Evolutionary conservation across 768 basidiomycete species (phyloP).

Genomic region (Boletus sp.): DNA sequence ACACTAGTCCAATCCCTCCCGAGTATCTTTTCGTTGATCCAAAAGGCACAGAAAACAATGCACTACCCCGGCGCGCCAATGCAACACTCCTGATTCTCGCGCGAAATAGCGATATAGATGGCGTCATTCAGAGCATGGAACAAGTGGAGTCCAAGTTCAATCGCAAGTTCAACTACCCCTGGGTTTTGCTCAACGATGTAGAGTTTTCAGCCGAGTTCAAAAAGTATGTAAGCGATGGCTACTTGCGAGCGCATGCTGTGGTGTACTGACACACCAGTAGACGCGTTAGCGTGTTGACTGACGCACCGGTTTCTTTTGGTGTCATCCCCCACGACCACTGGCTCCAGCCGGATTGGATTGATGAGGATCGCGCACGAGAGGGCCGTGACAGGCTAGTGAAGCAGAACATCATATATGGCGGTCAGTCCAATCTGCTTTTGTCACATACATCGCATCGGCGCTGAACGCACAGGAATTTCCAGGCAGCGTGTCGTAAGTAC

Average conservation of each 20-base stretch:
- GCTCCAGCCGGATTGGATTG: conserved; percentile 71
- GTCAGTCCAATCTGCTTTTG: conserved; percentile 28
- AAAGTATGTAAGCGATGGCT: conserved; percentile 22
- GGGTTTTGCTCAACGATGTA: conserved; percentile 62
- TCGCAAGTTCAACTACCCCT: conserved; percentile 54
- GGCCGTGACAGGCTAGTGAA: conserved; percentile 50
- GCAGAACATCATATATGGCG: conserved; percentile 48
- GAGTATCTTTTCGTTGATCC: conserved; percentile 3
- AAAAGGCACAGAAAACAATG: not conserved
- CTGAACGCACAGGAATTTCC: conserved; percentile 7
- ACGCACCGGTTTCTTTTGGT: conserved; percentile 49
- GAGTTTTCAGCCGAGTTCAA: conserved; percentile 55
- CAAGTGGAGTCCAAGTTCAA: conserved; percentile 61
- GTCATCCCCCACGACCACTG: conserved; percentile 59
- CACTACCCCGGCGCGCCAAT: conserved; percentile 40
- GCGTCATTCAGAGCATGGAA: conserved; percentile 47
- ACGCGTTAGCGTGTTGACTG: conserved; percentile 36
- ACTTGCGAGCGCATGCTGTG: not conserved
- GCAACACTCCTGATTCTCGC: conserved; percentile 59
- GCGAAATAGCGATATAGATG: conserved; percentile 44
- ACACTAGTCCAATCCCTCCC: not conserved
- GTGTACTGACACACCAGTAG: conserved; percentile 25
- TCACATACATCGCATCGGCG: not conserved
- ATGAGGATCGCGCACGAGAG: conserved; percentile 56
- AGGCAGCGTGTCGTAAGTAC: conserved; percentile 45